Evolutionary conservation across 2,329 filamentous ascomycete species (phyloP), one percentile per base, ranked within the genome.

Genomic region (Mollisia scopiformis): DNA sequence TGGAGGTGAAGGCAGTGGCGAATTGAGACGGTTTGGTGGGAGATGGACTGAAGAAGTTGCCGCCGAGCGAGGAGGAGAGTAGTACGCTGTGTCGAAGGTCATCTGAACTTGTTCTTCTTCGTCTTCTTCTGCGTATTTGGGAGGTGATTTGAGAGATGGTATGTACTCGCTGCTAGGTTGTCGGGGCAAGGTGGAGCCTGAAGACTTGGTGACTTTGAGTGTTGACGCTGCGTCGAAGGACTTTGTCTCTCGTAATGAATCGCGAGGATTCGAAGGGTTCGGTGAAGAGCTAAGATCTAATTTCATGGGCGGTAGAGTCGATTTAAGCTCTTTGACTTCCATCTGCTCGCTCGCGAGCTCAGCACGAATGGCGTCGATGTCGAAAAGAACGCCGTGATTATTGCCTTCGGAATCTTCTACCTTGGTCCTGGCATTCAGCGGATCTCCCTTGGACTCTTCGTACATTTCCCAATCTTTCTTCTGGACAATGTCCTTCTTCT

Each of bases 381-480:
- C 95, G 71, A 99, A 99, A 49, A 99, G 82, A 8, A 98, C 89
- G 14, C 72, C 69, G 30, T 73, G 65, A 21, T 75, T 74, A 37
- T 71, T 72, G 21, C 71, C 69, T 37, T 73, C 69, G 14, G 70
- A 72, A 47, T 73, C 70, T 30, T 69, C 68, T 6, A 57, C 62
- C 16, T 37, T 63, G 35, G 47, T 43, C 14, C 13, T 37, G 6
- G 30, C 35, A 7, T 35, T 31, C 23, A 57, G 55, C 13, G 59
- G 43, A 1, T 85, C 84, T 43, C 80, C 79, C 68, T 85, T 87
- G 59, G 78, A 79, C 63, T 96, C 91, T 72, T 97, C 90, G 74
- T 97, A 97, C 8, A 92, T 92, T 75, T 98, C 94, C 94, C 94
- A 97, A 57, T 91, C 90, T 72, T 93, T 92, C 77, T 93, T 93